Evolutionary conservation across 139 green algal genomes (phyloP).

Genomic region (Auxenochlorella pyrenoidosa): DNA sequence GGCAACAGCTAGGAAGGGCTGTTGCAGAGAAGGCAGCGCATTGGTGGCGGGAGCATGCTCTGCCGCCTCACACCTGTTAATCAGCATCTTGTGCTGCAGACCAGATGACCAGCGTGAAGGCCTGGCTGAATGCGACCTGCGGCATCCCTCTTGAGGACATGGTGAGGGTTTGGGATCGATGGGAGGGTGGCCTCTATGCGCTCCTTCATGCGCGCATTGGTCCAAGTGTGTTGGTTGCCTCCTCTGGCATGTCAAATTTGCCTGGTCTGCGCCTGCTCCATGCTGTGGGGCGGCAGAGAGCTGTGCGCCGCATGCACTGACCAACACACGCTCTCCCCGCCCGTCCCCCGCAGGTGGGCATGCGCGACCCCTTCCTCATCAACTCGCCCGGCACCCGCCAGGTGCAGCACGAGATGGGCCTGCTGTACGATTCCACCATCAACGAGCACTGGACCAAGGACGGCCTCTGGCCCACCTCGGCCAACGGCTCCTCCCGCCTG

Average conservation of each 20-base stretch:
- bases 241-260: too few relatives aligned
- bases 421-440: constrained; percentile 35
- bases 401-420: constrained; percentile 24
- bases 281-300: too few relatives aligned
- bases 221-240: too few relatives aligned
- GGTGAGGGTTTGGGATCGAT: background rate
- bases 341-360: constrained; percentile 1
- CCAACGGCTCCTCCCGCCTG: constrained; percentile 23
- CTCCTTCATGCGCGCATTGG: too few relatives aligned
- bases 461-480: constrained; percentile 28
- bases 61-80: background rate
- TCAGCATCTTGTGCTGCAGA: constrained; percentile 10
- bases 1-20: too few relatives aligned
- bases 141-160: constrained; percentile 18
- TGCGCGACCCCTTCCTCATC: constrained; percentile 35
- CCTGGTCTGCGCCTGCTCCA: too few relatives aligned
- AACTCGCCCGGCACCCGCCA: constrained; percentile 15
- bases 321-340: too few relatives aligned
- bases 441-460: constrained; percentile 38
- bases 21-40: too few relatives aligned
- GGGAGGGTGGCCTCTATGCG: too few relatives aligned
- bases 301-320: too few relatives aligned
- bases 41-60: background rate
- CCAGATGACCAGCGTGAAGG: constrained; percentile 16
- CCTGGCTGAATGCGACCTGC: constrained; percentile 23